phyloP scores from a whole-genome alignment of 2,329 filamentous ascomycete species.

The Cordyceps pruinosa region DNA sequence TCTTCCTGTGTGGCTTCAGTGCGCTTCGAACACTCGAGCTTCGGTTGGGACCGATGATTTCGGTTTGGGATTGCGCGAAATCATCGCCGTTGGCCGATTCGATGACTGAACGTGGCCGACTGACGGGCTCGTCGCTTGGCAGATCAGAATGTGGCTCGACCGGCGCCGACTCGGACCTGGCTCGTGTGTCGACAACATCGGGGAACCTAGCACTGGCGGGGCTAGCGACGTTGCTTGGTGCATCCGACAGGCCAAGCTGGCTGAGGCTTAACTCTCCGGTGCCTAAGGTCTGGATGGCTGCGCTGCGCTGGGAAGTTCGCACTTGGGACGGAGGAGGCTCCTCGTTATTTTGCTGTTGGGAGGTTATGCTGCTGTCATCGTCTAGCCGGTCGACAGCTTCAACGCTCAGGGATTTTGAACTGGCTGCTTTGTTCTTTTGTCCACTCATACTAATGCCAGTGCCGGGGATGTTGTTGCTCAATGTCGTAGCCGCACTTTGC shows the following conservation, averaged over 20 bases:
- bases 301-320: slow-evolving; percentile 50
- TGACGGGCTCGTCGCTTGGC: slow-evolving; percentile 28
- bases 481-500: slow-evolving; percentile 76
- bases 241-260: slow-evolving; percentile 71
- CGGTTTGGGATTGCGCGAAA: slow-evolving; percentile 51
- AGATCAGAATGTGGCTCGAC: slow-evolving; percentile 33
- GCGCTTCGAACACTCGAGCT: slow-evolving; percentile 62
- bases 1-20: slow-evolving; percentile 58
- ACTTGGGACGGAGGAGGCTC: not conserved
- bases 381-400: slow-evolving; percentile 18
- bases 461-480: slow-evolving; percentile 69
- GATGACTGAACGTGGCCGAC: slow-evolving; percentile 43
- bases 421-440: slow-evolving; percentile 17
- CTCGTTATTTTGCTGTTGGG: slow-evolving; percentile 24
- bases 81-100: slow-evolving; percentile 48
- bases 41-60: slow-evolving; percentile 58
- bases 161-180: slow-evolving; percentile 54
- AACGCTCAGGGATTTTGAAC: slow-evolving; percentile 21
- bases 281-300: slow-evolving; percentile 82
- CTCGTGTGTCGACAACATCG: slow-evolving; percentile 40
- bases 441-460: slow-evolving; percentile 48
- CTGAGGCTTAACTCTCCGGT: slow-evolving; percentile 83
- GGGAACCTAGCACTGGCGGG: slow-evolving; percentile 50
- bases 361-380: slow-evolving; percentile 17
- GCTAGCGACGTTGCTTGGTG: slow-evolving; percentile 46